These are phyloP conservation scores for Phylloporus arenicola DNA, from an alignment of 768 basidiomycete genomes.

Conservation along the genomic window DNA sequence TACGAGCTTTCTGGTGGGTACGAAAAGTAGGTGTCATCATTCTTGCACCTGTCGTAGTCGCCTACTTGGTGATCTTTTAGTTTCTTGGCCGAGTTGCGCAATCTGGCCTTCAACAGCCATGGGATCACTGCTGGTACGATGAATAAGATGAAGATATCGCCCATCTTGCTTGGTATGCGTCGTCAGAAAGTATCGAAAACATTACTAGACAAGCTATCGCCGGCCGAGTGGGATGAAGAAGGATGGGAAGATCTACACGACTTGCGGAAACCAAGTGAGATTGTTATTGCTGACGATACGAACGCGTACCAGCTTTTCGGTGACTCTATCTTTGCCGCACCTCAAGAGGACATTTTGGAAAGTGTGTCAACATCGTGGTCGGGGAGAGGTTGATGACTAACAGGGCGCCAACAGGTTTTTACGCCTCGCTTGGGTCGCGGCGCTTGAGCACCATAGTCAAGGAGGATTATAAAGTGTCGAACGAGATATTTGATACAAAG, in stretches of 20 bases:
- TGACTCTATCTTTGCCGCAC: constrained; percentile 67
- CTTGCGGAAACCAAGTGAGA: constrained; percentile 59
- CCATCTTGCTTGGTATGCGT: constrained; percentile 72
- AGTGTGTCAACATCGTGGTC: constrained; percentile 33
- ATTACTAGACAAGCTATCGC: constrained; percentile 16
- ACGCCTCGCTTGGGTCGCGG: constrained; percentile 67
- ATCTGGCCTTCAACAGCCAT: constrained; percentile 71
- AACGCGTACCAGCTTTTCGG: constrained; percentile 77
- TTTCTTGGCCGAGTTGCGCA: constrained; percentile 76
- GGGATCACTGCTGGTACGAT: constrained; percentile 45
- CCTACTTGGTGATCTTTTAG: constrained; percentile 33
- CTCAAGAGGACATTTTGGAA: constrained; percentile 91
- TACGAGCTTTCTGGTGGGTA: constrained; percentile 66
- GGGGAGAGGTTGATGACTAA: background rate
- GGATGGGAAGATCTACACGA: constrained; percentile 73
- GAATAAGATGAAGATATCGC: constrained; percentile 59
- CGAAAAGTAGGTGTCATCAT: constrained; percentile 46
- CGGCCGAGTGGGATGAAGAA: constrained; percentile 49
- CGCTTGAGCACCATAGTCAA: constrained; percentile 67
- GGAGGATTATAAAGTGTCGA: constrained; percentile 65
- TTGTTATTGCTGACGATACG: constrained; percentile 84
- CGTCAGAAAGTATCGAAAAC: constrained; percentile 39
- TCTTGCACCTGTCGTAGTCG: background rate
- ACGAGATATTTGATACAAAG: constrained; percentile 46
- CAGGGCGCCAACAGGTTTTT: constrained; percentile 52